phyloP scores from a whole-genome alignment of 2,329 filamentous ascomycete genomes.

The Leptographium flavum region DNA sequence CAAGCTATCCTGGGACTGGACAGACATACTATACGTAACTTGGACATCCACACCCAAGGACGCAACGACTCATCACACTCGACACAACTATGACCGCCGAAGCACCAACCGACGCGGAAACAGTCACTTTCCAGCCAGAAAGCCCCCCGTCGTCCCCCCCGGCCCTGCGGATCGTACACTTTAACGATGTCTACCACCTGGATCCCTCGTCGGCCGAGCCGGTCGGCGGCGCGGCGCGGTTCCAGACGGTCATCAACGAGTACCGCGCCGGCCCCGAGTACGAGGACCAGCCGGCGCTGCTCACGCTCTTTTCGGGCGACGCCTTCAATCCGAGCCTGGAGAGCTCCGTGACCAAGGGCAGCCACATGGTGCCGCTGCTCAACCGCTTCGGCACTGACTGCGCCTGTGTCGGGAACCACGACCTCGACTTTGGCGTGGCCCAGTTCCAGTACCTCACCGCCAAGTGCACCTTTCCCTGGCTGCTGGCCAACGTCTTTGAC shows the following conservation, averaged over 20 bases:
- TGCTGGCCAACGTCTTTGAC: slow-evolving; percentile 78
- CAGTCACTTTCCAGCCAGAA: slow-evolving; percentile 19
- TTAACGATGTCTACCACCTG: slow-evolving; percentile 89
- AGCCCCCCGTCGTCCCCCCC: slow-evolving; percentile 25
- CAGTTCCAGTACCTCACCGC: slow-evolving; percentile 61
- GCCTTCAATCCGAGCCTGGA: slow-evolving; percentile 86
- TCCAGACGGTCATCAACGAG: slow-evolving; percentile 63
- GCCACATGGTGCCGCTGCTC: slow-evolving; percentile 78
- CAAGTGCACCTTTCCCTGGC: slow-evolving; percentile 77
- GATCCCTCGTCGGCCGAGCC: slow-evolving; percentile 65
- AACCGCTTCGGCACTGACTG: slow-evolving; percentile 66
- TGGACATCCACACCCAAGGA: too few relatives aligned
- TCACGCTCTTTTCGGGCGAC: slow-evolving; percentile 84
- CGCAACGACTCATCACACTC: neutral
- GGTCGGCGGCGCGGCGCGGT: slow-evolving; percentile 66
- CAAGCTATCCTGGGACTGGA: too few relatives aligned
- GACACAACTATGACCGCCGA: neutral
- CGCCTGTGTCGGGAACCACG: slow-evolving; percentile 84
- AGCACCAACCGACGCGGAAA: neutral
- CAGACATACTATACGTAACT: too few relatives aligned
- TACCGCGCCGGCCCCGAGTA: slow-evolving; percentile 53
- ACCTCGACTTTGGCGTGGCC: slow-evolving; percentile 78
- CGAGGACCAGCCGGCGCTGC: slow-evolving; percentile 44
- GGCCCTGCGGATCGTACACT: slow-evolving; percentile 72
- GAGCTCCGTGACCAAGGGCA: slow-evolving; percentile 76